Evolutionary conservation across 2,329 filamentous ascomycete genomes (phyloP).

Genomic region (Trichoderma endophyticum): DNA sequence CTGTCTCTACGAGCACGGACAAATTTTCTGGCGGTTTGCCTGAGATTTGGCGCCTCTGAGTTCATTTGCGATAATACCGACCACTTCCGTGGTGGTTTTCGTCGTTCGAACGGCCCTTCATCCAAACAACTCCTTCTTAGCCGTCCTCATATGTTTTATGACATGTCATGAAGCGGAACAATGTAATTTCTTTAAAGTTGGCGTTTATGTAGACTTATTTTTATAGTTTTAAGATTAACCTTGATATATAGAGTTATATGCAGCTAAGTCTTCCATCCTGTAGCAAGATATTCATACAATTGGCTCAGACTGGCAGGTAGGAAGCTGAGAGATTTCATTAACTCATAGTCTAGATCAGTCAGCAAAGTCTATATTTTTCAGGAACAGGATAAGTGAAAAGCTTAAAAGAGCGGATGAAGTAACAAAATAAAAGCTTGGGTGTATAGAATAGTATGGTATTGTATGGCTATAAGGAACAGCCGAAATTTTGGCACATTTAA

Average conservation of each 20-base stretch:
- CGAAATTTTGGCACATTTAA: not conserved
- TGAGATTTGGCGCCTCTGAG: not conserved
- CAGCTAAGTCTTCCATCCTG: not conserved
- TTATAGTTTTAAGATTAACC: not conserved
- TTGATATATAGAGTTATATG: not conserved
- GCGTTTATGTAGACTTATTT: not conserved
- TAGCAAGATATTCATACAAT: not conserved
- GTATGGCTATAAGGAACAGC: not conserved
- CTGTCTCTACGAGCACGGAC: rapidly evolving
- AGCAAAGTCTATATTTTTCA: not conserved
- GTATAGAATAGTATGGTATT: not conserved
- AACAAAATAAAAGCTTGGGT: not conserved
- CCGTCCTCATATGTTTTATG: not conserved
- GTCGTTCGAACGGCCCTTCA: not conserved
- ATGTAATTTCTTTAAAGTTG: not conserved
- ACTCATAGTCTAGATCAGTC: not conserved
- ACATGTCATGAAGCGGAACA: not conserved
- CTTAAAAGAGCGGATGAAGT: not conserved
- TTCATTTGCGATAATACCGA: not conserved
- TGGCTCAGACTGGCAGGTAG: not conserved
- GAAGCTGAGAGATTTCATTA: not conserved
- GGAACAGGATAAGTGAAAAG: not conserved
- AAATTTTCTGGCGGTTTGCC: not conserved
- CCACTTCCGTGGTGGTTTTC: not conserved
- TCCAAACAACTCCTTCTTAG: not conserved